Base-by-base conservation (phyloP, 306 rosid genomes). In the Trichosanthes cucumerina region DNA sequence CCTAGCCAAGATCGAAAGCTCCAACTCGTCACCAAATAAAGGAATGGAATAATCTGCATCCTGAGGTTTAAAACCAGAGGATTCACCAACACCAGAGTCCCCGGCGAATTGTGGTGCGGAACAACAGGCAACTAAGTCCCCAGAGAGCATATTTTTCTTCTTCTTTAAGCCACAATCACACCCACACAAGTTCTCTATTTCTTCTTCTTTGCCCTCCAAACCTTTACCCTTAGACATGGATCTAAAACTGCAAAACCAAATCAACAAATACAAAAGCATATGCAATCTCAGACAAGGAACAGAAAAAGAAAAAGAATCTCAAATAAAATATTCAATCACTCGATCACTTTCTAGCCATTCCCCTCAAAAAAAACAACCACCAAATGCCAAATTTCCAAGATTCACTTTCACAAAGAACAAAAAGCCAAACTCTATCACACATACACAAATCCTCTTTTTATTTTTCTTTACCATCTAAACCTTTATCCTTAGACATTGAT, bases 31-130 rank as follows among this genome's bases (percentile, higher is more conserved):
- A 38, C 84, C 86, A 69, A 94, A 91, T 75, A 84, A 41, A n/a
- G 87, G 88, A 62, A 79, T 39, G 0, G 59, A 24, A 82, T 88
- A 88, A 90, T 94, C 97, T 90, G 92, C 95, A 90, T 94, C 98
- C 97, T 90, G 91, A 62, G 96, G 89, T 87, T 86, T 77, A 23
- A 11, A 63, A 44, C 73, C 66, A 10, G 90, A 84, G 52, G 89
- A 89, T 85, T 83, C 87, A 28, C 77, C 83, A 73, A 75, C 52
- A 60, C 9, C 81, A 0, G 53, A 11, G 79, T 44, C 39, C 64
- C 79, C 80, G 79, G 80, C 78, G 75, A 79, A 86, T 31, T 53
- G 8, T 13, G 81, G 58, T 50, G 69, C 15, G 16, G 81, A 36
- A 76, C 76, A 19, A 58, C 75, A 56, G 73, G 74, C 49, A 23